These are phyloP conservation scores for Chalciporus piperatus DNA, from an alignment of 768 basidiomycete species.

Conservation along the genomic window DNA sequence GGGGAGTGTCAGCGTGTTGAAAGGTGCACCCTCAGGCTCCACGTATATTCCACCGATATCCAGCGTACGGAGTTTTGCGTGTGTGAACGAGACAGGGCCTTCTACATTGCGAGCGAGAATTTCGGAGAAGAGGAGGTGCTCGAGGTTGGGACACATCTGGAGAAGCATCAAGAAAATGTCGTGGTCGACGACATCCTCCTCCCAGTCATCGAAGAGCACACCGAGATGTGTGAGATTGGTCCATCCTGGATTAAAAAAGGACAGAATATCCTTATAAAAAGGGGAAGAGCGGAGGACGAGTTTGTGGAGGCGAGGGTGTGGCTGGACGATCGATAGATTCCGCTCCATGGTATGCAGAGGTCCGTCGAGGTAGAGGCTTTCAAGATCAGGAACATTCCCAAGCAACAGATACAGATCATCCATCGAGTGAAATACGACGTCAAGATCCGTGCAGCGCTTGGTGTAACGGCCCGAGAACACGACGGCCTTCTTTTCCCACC, in stretches of 20 bases:
- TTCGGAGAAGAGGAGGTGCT: background rate
- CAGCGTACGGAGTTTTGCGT: background rate
- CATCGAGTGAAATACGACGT: conserved; percentile 7
- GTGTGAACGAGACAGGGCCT: background rate
- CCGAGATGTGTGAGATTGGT: background rate
- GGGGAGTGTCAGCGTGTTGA: background rate
- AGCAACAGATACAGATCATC: conserved; percentile 11
- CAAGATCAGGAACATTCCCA: conserved; percentile 13
- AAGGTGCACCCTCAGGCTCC: background rate
- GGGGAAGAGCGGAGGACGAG: background rate
- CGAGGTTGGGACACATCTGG: background rate
- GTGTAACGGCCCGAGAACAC: conserved; percentile 20
- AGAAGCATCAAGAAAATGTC: background rate
- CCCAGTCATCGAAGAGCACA: background rate
- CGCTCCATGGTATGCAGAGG: background rate
- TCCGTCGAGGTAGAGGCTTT: conserved; percentile 11
- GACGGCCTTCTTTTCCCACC: background rate
- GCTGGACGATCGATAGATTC: background rate
- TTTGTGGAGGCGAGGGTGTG: background rate
- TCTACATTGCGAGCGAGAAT: background rate
- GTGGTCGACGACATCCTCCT: background rate
- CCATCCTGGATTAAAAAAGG: background rate
- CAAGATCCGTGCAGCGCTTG: conserved; percentile 6
- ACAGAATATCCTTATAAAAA: background rate
- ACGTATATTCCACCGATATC: background rate